These are phyloP conservation scores for Magnusiomyces tetraspermus DNA, from an alignment of 1,139 yeast species.

Conservation along the genomic window DNA sequence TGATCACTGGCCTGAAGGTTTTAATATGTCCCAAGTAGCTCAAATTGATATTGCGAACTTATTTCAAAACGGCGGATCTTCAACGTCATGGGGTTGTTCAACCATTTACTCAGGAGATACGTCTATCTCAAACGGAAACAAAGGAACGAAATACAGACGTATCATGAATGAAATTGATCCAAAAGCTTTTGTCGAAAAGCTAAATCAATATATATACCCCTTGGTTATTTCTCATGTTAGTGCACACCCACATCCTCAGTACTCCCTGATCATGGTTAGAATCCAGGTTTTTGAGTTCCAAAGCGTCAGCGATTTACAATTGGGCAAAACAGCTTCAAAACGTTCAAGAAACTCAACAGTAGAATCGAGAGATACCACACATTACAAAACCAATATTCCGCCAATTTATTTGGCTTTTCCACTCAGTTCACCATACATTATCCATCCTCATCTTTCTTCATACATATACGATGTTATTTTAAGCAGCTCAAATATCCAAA, in stretches of 20 bases:
- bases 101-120: background rate
- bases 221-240: background rate
- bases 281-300: conserved; percentile 55
- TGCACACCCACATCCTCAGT: background rate
- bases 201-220: background rate
- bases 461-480: background rate
- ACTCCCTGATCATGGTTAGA: conserved; percentile 46
- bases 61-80: conserved; percentile 43
- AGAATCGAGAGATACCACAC: conserved; percentile 40
- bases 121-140: background rate
- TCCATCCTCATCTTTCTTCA: conserved; percentile 36
- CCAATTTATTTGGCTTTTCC: conserved; percentile 61
- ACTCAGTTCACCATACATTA: conserved; percentile 52
- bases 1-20: conserved; percentile 54
- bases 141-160: background rate
- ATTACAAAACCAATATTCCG: conserved; percentile 39
- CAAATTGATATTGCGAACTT: conserved; percentile 54
- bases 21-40: conserved; percentile 60
- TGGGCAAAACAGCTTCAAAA: background rate
- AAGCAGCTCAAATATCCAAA: background rate
- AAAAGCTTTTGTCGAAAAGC: background rate
- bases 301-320: conserved; percentile 18
- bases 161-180: background rate
- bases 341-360: conserved; percentile 4
- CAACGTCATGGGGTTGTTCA: background rate